Percentiles rank a stretch among this genome's conserved stretches.
phyloP scores from a whole-genome alignment of 2,329 filamentous ascomycete genomes.

The Cladosporium sp. region DNA sequence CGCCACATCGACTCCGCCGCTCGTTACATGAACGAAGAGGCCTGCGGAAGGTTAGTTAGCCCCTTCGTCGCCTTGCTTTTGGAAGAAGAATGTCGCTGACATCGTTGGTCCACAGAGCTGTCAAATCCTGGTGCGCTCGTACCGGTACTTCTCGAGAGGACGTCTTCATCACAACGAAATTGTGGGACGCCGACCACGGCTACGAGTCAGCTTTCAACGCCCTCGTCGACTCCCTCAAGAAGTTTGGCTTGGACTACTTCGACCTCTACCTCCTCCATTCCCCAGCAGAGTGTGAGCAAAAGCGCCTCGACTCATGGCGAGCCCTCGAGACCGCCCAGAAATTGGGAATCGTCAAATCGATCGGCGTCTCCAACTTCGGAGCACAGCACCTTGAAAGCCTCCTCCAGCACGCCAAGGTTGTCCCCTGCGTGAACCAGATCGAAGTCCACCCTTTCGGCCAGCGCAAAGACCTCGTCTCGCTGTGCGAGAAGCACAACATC shows the following conservation, averaged over 20 bases:
- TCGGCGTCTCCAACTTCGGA: slow-evolving; percentile 77
- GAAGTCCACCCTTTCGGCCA: slow-evolving; percentile 45
- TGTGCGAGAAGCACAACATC: slow-evolving; percentile 54
- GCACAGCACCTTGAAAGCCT: slow-evolving; percentile 52
- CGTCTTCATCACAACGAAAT: slow-evolving; percentile 43
- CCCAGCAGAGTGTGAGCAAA: slow-evolving; percentile 60
- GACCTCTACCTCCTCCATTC: slow-evolving; percentile 51
- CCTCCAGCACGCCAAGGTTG: slow-evolving; percentile 59
- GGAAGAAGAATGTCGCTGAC: background rate
- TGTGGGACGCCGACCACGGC: slow-evolving; percentile 42
- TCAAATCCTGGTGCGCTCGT: slow-evolving; percentile 54
- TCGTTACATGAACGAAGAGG: slow-evolving; percentile 47
- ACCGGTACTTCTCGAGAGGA: slow-evolving; percentile 37
- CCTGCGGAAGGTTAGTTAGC: slow-evolving; percentile 38
- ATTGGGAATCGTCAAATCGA: slow-evolving; percentile 65
- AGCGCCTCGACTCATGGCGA: slow-evolving; percentile 58
- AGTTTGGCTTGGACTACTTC: slow-evolving; percentile 44
- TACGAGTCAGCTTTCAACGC: slow-evolving; percentile 33
- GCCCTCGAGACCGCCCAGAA: slow-evolving; percentile 62
- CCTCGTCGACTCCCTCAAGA: slow-evolving; percentile 42
- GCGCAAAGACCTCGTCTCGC: slow-evolving; percentile 38
- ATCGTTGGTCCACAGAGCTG: slow-evolving; percentile 28
- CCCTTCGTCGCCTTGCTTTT: background rate
- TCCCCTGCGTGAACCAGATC: slow-evolving; percentile 50
- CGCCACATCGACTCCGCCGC: slow-evolving; percentile 54